A percentile compares a stretch with the other conserved stretches of the same genome.
Evolutionary conservation across 2,329 filamentous ascomycete species (phyloP).

Genomic region (Ophiostoma piceae): DNA sequence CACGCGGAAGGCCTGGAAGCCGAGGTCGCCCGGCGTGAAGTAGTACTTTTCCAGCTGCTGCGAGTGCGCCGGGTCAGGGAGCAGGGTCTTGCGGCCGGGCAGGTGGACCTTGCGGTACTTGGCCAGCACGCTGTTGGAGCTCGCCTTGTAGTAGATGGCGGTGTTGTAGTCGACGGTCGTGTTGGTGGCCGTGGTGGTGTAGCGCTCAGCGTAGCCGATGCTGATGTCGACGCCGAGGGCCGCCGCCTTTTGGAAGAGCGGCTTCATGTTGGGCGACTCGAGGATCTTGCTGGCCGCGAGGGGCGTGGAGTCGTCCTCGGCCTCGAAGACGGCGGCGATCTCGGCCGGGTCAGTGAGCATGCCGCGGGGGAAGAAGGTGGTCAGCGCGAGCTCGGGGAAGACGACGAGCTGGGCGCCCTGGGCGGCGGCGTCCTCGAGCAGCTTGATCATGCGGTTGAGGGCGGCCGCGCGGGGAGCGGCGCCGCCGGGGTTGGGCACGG

Average conservation of each 20-base stretch:
- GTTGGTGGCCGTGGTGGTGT: slow-evolving; percentile 31
- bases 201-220: slow-evolving; percentile 49
- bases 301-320: slow-evolving; percentile 35
- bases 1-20: slow-evolving; percentile 49
- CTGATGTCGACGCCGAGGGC: slow-evolving; percentile 46
- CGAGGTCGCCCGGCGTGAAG: slow-evolving; percentile 48
- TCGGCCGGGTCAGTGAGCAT: slow-evolving; percentile 42
- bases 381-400: slow-evolving; percentile 51
- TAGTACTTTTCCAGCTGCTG: slow-evolving; percentile 54
- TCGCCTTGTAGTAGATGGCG: slow-evolving; percentile 46
- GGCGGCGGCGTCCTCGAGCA: slow-evolving; percentile 43
- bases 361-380: slow-evolving; percentile 53
- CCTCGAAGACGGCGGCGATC: slow-evolving; percentile 47
- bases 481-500: slow-evolving; percentile 27
- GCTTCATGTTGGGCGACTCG: slow-evolving; percentile 41
- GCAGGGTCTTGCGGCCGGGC: slow-evolving; percentile 49
- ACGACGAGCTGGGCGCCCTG: slow-evolving; percentile 46
- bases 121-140: slow-evolving; percentile 38
- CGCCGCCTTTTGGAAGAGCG: slow-evolving; percentile 46
- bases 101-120: slow-evolving; percentile 55
- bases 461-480: slow-evolving; percentile 40
- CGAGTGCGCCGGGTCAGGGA: slow-evolving; percentile 40
- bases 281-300: slow-evolving; percentile 33
- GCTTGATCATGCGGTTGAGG: slow-evolving; percentile 45
- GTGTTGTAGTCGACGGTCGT: slow-evolving; percentile 45